phyloP scores from a whole-genome alignment of 2,329 filamentous ascomycete species.

The Aspergillus melleus region DNA sequence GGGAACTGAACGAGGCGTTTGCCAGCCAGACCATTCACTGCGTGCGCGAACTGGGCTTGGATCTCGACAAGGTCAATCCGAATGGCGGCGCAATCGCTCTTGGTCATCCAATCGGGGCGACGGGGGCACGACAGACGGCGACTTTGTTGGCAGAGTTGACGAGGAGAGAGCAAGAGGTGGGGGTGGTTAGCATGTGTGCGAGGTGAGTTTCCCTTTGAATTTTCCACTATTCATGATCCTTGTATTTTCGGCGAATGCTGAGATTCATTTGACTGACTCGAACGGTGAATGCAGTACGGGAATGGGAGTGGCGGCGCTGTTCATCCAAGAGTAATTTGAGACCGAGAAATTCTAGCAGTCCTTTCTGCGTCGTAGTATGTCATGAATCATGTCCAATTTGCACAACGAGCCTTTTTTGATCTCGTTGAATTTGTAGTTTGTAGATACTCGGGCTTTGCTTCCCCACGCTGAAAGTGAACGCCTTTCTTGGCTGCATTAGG shows the following conservation, averaged over 20 bases:
- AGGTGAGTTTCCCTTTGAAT: conserved; percentile 49
- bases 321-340: conserved; percentile 22
- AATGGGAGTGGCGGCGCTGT: conserved; percentile 28
- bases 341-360: background rate
- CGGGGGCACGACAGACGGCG: conserved; percentile 80
- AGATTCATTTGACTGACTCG: background rate
- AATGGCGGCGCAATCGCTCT: conserved; percentile 90
- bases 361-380: background rate
- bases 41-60: conserved; percentile 62
- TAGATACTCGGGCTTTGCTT: background rate
- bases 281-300: conserved; percentile 17
- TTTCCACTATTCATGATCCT: background rate
- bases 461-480: background rate
- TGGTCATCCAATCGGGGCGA: conserved; percentile 84
- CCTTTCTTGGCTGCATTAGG: background rate
- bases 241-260: background rate
- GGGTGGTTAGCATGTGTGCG: conserved; percentile 84
- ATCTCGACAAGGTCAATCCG: conserved; percentile 73
- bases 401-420: background rate
- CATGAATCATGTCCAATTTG: background rate
- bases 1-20: conserved; percentile 95
- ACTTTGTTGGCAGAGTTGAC: conserved; percentile 83
- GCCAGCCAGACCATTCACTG: conserved; percentile 95
- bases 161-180: conserved; percentile 79
- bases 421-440: background rate